Base-by-base conservation (phyloP, 139 green algal genomes). In the Trebouxia sp. region DNA sequence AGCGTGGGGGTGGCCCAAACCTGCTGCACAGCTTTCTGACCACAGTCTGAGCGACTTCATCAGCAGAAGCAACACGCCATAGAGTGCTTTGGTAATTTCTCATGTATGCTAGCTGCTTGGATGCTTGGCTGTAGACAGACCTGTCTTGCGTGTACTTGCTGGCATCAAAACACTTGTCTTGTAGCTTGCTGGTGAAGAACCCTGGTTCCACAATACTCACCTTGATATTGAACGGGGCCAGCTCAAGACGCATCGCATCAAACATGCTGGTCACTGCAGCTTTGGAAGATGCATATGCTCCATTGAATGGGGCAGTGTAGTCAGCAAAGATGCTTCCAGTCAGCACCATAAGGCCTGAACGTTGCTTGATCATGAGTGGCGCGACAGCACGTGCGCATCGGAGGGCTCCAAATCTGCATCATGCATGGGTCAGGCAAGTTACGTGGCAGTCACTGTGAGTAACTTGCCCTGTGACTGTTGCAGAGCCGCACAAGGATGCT, bases 311-410 rank as follows among this genome's bases (percentile, higher is more conserved):
- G 12, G 62, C 62, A 41, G 62, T 72, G 15, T 43, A 72, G 43
- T 72, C 62, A 43, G 62, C 62, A 72, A 72, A 72, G 35, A 72
- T 35, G 62, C 62, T 72, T 17, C 62, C 62, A 26, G 35, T 72
- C 35, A 72, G 5, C 43, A 15, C 35, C 62, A 72, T 72, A 22
- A 72, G n/a, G 32, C 62, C 62, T 30, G 62, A 72, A 10, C 62
- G 42, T 22, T 72, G 62, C 15, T 14, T 72, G 62, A 72, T 45
- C 62, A 72, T 72, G 6, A 43, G 6, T 42, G 32, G 62, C 42
- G 62, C 62, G 9, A 72, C 62, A 72, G 62, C 62, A 45, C 62
- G 62, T 30, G 62, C 62, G 43, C 32, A 72, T 11, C 42, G 32
- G 3, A 72, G 62, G 32, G 62, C 62, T 6, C 62, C 62, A 32